Evolutionary conservation across 352 stramenopile species (phyloP), one percentile per base, ranked within the genome.

Genomic region (Phytophthora melonis): DNA sequence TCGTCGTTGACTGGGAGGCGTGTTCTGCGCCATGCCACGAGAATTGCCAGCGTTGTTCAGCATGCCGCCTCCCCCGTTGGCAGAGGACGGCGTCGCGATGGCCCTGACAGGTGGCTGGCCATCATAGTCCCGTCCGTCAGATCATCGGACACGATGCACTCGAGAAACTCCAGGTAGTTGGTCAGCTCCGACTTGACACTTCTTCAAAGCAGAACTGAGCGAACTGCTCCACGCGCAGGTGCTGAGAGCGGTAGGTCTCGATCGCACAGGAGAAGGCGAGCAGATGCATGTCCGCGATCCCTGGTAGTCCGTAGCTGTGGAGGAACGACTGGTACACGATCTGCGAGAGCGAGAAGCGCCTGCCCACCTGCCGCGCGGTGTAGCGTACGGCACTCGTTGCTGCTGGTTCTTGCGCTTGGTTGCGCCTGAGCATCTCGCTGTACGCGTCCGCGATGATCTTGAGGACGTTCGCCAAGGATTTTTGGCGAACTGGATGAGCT

Each of bases 291-390:
- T 94, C 89, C 4, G 89, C 89, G 57, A 95, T 95, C 3, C 71
- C 76, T 3, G 89, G 89, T 0, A 94, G 74, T 0, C 86, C 89
- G n/a, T 95, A 95, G 54, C 79, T 89, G 62, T 95, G 88, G 47
- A 96, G 68, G 63, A 95, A 93, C 36, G 87, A 90, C 70, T 95
- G 88, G 64, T 94, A 96, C 34, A 93, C 87, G 34, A 94, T 84
- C 50, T 93, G 84, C 1, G 85, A 86, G 3, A 94, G 80, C 8
- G 85, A 83, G 23, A n/a, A 93, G 66, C 54, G 80, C 66, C 0
- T 79, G 80, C 1, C 65, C 61, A 25, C 67, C n/a, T 77, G 53
- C 70, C 60, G 0, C 74, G 66, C 43, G 77, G 60, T 18, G 64
- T 68, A 11, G 71, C 61, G 8, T 81, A 75, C 3, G 67, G 11